Conservation (phyloP, 371 early-diverging fungal genomes). For the Mucor racemosus region DNA sequence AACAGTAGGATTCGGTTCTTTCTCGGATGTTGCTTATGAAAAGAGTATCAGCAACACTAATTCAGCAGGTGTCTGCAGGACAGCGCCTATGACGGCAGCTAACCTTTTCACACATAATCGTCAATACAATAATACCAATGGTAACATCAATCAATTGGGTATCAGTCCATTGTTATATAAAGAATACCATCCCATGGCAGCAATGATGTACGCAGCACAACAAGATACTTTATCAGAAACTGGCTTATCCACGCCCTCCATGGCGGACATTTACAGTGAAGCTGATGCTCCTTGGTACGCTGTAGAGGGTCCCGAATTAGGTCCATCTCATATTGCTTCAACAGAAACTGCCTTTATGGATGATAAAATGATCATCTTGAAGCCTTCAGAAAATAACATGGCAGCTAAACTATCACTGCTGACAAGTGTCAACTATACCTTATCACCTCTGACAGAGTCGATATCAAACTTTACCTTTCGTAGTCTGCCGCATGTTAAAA, state of each 20-base stretch:
- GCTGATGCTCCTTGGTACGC: slow-evolving; percentile 51
- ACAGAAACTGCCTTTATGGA: slow-evolving; percentile 1
- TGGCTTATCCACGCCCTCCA: slow-evolving; percentile 19
- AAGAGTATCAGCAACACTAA: neutral
- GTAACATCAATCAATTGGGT: slow-evolving; percentile 12
- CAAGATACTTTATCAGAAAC: slow-evolving; percentile 23
- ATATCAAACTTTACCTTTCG: slow-evolving; percentile 81
- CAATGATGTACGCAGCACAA: slow-evolving; percentile 7
- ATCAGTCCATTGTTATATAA: slow-evolving; percentile 3
- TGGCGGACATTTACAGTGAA: slow-evolving; percentile 25
- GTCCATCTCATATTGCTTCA: slow-evolving; percentile 4
- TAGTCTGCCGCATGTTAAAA: slow-evolving; percentile 56
- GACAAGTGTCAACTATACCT: slow-evolving; percentile 81
- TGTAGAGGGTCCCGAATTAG: slow-evolving; percentile 28
- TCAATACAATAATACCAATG: slow-evolving; percentile 1
- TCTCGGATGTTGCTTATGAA: neutral
- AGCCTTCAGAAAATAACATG: slow-evolving; percentile 71
- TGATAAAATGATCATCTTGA: slow-evolving; percentile 33
- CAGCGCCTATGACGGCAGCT: slow-evolving; percentile 27
- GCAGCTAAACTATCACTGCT: slow-evolving; percentile 85
- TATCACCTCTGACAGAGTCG: slow-evolving; percentile 79
- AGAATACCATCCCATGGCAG: slow-evolving; percentile 14
- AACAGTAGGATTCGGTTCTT: neutral
- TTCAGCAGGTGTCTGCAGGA: slow-evolving; percentile 10
- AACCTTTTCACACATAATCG: slow-evolving; percentile 29